These are phyloP conservation scores for Sporothrix mexicana DNA, from an alignment of 2,329 filamentous ascomycete species.

Conservation along the genomic window DNA sequence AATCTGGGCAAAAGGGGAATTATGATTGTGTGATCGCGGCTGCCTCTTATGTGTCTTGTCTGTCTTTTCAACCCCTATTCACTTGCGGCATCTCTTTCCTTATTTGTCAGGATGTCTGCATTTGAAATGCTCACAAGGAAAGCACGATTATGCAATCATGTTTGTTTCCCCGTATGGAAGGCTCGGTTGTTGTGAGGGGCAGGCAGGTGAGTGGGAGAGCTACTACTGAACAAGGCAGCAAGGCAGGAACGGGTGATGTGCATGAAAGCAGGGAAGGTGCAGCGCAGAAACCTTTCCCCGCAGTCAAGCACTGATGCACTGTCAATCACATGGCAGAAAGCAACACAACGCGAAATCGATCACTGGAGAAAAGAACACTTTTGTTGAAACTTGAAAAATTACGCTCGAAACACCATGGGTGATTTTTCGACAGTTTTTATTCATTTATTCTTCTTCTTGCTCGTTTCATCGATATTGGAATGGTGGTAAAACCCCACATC, in stretches of 20 bases:
- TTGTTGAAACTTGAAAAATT: too few relatives aligned
- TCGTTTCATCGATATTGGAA: too few relatives aligned
- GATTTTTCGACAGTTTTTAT: too few relatives aligned
- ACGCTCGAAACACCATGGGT: too few relatives aligned
- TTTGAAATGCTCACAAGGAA: not conserved
- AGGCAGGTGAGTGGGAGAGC: not conserved
- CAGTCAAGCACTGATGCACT: not conserved
- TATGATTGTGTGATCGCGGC: too few relatives aligned
- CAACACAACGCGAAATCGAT: too few relatives aligned
- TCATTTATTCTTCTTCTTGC: too few relatives aligned
- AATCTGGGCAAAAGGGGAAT: too few relatives aligned
- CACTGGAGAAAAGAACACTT: too few relatives aligned
- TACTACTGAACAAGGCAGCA: not conserved
- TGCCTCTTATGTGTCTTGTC: not conserved
- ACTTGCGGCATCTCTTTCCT: not conserved
- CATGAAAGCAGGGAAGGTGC: not conserved
- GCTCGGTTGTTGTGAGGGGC: not conserved
- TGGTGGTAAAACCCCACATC: not conserved
- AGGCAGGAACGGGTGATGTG: not conserved
- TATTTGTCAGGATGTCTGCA: conserved; percentile 12
- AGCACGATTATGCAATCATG: conserved; percentile 14
- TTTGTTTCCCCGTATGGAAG: not conserved
- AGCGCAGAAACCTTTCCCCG: not conserved
- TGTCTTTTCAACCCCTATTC: not conserved
- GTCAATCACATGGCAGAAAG: too few relatives aligned